Base-by-base conservation (phyloP, 208 protist genomes). In the Eutreptiella sp. region DNA sequence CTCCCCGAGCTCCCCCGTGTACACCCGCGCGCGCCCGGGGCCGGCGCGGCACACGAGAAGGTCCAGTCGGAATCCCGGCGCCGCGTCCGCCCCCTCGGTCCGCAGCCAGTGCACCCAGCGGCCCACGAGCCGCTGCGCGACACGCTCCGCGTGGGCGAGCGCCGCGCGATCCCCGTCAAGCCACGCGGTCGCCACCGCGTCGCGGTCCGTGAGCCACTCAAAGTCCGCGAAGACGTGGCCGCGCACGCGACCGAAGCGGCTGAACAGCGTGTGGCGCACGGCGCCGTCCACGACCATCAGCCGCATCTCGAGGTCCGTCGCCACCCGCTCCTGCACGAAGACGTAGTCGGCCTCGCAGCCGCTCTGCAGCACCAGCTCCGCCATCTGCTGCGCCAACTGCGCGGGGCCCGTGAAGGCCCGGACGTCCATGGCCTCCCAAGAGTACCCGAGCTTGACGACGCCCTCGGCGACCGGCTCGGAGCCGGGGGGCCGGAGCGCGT, bases 351-450 rank as follows among this genome's bases (percentile, higher is more conserved):
- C 7, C 36, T 54, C 31, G 28, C 50, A 57, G n/a, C 50, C 50
- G 9, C 31, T 16, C 28, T 19, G n/a, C n/a, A 11, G n/a, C 36
- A 57, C 26, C 31, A 57, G 50, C n/a, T 11, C 9, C 11, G 14
- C 36, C 29, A 57, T n/a, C 11, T 57, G 33, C 11, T 7, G 14
- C 9, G 36, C 14, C 21, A 57, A 33, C 21, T 57, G n/a, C 50
- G 11, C 14, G 14, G 33, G 33, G n/a, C 11, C 23, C n/a, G 14
- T 7, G 36, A 57, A 57, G 31, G 36, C 16, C 11, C 33, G 23
- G n/a, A 57, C 50, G 50, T 57, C 50, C 31, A 19, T 53, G 21
- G 50, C 50, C 50, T 57, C 50, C 50, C 50, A 57, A 11, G 11
- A 42, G 50, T 57, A 57, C 7, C 11, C 50, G n/a, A 57, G 36